Evolutionary conservation across 192 early-diverging fungal species (phyloP).

Genomic region (Oehlia diaphana): DNA sequence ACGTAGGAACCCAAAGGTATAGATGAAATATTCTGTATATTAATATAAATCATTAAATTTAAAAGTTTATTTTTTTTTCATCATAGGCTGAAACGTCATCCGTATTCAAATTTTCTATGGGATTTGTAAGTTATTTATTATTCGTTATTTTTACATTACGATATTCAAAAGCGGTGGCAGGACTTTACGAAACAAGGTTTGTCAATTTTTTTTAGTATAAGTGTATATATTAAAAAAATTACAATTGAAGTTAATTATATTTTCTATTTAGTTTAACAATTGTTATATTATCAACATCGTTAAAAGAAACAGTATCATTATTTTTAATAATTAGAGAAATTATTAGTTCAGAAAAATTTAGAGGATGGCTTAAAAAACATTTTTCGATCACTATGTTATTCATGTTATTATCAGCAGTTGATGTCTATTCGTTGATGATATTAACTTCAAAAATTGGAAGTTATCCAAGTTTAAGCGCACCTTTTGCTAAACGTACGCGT

Average conservation of each 20-base stretch:
- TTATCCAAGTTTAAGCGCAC: not conserved
- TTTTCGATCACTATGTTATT: not conserved
- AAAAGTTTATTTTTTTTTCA: not conserved
- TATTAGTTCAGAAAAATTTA: not conserved
- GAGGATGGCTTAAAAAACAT: not conserved
- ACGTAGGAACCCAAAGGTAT: not conserved
- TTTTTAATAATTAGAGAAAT: not conserved
- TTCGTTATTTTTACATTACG: not conserved
- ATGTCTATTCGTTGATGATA: constrained; percentile 5
- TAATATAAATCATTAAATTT: not conserved
- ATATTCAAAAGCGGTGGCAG: not conserved
- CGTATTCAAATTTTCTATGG: not conserved
- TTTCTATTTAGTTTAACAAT: not conserved
- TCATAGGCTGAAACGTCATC: not conserved
- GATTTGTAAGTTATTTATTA: not conserved
- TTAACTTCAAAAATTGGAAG: not conserved
- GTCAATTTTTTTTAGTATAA: not conserved
- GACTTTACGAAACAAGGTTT: not conserved
- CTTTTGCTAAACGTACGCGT: not conserved
- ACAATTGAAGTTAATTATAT: not conserved
- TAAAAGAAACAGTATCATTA: not conserved
- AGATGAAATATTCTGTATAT: not conserved
- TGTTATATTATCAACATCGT: not conserved
- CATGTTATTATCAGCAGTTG: not conserved
- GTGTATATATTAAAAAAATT: no score